Conservation (phyloP, 2,329 filamentous ascomycete species). For the Alternaria metachromatica region DNA sequence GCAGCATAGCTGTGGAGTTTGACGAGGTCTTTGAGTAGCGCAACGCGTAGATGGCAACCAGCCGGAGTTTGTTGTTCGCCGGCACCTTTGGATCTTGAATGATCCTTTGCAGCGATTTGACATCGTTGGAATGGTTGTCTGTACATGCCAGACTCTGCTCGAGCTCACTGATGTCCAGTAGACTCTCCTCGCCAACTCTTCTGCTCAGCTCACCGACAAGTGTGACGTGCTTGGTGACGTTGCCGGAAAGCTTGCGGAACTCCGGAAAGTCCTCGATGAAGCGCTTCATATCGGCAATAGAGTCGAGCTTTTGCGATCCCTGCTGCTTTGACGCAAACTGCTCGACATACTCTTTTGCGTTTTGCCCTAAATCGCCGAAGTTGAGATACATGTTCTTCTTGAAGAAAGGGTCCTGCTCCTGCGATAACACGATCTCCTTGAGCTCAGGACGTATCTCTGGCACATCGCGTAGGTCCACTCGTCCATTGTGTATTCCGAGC, state of each 20-base stretch:
- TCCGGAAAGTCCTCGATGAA: constrained; percentile 99
- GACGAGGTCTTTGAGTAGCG: constrained; percentile 88
- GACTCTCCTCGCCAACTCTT: constrained; percentile 80
- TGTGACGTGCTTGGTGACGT: constrained; percentile 98
- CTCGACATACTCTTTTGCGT: constrained; percentile 98
- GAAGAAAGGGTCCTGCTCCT: constrained; percentile 98
- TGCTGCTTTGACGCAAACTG: constrained; percentile 99
- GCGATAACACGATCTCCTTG: constrained; percentile 92
- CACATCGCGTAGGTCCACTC: constrained; percentile 84
- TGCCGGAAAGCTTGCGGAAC: constrained; percentile 94
- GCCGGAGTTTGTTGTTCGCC: constrained; percentile 80
- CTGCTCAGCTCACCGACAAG: constrained; percentile 92
- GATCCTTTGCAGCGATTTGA: constrained; percentile 89
- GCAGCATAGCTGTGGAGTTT: constrained; percentile 81
- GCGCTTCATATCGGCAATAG: constrained; percentile 97
- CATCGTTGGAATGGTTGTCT: constrained; percentile 87
- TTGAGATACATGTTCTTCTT: constrained; percentile 99
- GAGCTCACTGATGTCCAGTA: constrained; percentile 95
- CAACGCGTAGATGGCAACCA: constrained; percentile 93
- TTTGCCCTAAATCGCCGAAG: constrained; percentile 92
- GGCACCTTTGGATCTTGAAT: constrained; percentile 82
- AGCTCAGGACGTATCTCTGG: constrained; percentile 85
- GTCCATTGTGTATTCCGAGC: constrained; percentile 91
- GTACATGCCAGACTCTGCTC: constrained; percentile 97
- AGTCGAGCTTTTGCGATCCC: constrained; percentile 93